phyloP scores from a whole-genome alignment of 352 stramenopile genomes.

The Pythium chondricola region DNA sequence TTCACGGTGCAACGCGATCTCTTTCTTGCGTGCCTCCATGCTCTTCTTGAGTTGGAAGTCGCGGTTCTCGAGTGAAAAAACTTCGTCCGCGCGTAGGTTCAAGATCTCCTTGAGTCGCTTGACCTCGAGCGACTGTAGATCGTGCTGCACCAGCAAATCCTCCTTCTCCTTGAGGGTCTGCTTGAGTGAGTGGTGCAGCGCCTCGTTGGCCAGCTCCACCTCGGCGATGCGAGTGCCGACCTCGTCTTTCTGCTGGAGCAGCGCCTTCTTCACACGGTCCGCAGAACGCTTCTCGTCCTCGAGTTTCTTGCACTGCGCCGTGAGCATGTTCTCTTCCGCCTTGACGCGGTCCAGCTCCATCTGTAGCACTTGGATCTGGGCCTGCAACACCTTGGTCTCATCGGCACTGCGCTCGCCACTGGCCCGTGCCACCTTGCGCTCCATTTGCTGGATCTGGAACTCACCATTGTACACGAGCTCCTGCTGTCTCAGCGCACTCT shows the following conservation, averaged over 20 bases:
- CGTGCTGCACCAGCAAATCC: conserved; percentile 90
- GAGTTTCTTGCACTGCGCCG: conserved; percentile 89
- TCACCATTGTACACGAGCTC: conserved; percentile 95
- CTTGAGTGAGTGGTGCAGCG: conserved; percentile 80
- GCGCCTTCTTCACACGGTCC: conserved; percentile 70
- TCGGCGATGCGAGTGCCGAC: conserved; percentile 80
- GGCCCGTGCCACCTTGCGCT: conserved; percentile 91
- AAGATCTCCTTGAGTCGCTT: conserved; percentile 87
- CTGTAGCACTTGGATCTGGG: conserved; percentile 88
- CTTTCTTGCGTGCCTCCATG: conserved; percentile 92
- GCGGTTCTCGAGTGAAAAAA: conserved; percentile 92
- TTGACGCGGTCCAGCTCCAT: conserved; percentile 84
- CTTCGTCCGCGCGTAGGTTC: conserved; percentile 83
- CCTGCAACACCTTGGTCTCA: conserved; percentile 90
- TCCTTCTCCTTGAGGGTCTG: conserved; percentile 84
- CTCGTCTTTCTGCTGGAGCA: conserved; percentile 74
- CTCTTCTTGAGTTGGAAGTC: conserved; percentile 91
- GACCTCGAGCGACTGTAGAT: conserved; percentile 93
- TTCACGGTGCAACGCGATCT: conserved; percentile 86
- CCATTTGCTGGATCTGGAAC: conserved; percentile 97
- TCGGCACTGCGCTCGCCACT: conserved; percentile 92
- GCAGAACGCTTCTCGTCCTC: conserved; percentile 84
- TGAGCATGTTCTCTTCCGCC: conserved; percentile 87
- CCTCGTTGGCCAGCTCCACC: conserved; percentile 89
- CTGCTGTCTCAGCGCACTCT: conserved; percentile 85